Percentiles rank a stretch among this genome's conserved stretches.
These are phyloP conservation scores for Myriosclerotinia curreyana DNA, from an alignment of 2,329 filamentous ascomycete species.

Conservation along the genomic window DNA sequence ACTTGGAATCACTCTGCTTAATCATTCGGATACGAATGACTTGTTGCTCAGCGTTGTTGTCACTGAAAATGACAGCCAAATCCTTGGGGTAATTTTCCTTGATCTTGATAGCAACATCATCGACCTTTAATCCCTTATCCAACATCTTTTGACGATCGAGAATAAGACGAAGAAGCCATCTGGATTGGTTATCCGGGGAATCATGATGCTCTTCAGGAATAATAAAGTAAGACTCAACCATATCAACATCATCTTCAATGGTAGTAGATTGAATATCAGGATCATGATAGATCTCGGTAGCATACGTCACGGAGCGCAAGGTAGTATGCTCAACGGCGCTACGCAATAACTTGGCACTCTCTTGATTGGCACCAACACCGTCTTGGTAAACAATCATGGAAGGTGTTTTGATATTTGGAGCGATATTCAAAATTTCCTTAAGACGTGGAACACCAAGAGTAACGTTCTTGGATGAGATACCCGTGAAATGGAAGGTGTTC, in stretches of 20 bases:
- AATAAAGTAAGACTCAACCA: slow-evolving; percentile 96
- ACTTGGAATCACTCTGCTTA: slow-evolving; percentile 64
- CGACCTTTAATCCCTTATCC: slow-evolving; percentile 87
- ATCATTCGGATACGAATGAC: slow-evolving; percentile 90
- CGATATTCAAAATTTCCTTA: slow-evolving; percentile 98
- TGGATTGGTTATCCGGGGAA: slow-evolving; percentile 71
- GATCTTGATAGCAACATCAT: slow-evolving; percentile 85
- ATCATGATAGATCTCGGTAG: slow-evolving; percentile 97
- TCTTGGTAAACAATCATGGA: slow-evolving; percentile 91
- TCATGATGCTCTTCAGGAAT: slow-evolving; percentile 74
- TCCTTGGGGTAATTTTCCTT: slow-evolving; percentile 84
- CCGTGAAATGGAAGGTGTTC: slow-evolving; percentile 99
- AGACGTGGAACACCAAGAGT: slow-evolving; percentile 98
- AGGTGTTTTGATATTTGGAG: slow-evolving; percentile 97
- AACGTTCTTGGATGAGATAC: slow-evolving; percentile 99
- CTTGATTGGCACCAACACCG: slow-evolving; percentile 62
- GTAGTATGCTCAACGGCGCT: slow-evolving; percentile 93
- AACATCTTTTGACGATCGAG: slow-evolving; percentile 92
- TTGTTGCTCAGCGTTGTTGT: slow-evolving; percentile 95
- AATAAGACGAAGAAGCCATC: slow-evolving; percentile 91
- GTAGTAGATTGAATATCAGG: slow-evolving; percentile 82
- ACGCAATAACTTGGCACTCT: slow-evolving; percentile 79
- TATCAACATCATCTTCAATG: slow-evolving; percentile 84
- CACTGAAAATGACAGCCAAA: slow-evolving; percentile 90
- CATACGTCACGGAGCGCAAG: slow-evolving; percentile 82